Base-by-base conservation (phyloP, 2,329 filamentous ascomycete species). In the Monilinia polystroma region DNA sequence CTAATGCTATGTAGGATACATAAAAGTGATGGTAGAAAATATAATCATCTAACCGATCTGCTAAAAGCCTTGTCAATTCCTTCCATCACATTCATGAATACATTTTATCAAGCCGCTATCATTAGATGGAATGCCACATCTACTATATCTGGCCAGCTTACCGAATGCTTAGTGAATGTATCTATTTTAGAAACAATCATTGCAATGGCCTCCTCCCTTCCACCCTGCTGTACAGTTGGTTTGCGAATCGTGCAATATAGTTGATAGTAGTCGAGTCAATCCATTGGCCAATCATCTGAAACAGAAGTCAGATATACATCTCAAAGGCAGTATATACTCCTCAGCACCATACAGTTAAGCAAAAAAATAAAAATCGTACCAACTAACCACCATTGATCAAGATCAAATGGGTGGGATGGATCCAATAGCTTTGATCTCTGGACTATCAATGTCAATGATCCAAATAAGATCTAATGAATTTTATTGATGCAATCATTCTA, bases 201-300 rank as follows among this genome's bases (percentile, higher is more conserved):
- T 70, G 70, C 67, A 63, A 72, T 74, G 73, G 73, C 57, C 72
- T 72, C 75, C 72, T 75, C 71, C 74, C 73, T 73, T 71, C 74
- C 74, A 73, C 71, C 74, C 74, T 69, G 68, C 62, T 70, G 68
- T 67, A 72, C 69, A 71, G 72, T 68, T 71, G 73, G 71, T 73
- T 67, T 72, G 69, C 68, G 68, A 70, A 69, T 71, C 71, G 70
- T 73, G 73, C 70, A 73, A 73, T 69, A 66, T 68, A 60, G 62
- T 70, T 70, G 68, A 71, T 68, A 73, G 71, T 66, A 71, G 67
- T 64, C 58, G 70, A 70, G 68, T 72, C 63, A 66, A 71, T 73
- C 69, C 64, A 70, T 68, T 49, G 68, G 67, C 69, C 68, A 71
- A 70, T 68, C 67, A 73, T 67, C 68, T 72, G 70, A 73, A 70